Evolutionary conservation across 768 basidiomycete species (phyloP).

Genomic region (Lyophyllum shimeji): DNA sequence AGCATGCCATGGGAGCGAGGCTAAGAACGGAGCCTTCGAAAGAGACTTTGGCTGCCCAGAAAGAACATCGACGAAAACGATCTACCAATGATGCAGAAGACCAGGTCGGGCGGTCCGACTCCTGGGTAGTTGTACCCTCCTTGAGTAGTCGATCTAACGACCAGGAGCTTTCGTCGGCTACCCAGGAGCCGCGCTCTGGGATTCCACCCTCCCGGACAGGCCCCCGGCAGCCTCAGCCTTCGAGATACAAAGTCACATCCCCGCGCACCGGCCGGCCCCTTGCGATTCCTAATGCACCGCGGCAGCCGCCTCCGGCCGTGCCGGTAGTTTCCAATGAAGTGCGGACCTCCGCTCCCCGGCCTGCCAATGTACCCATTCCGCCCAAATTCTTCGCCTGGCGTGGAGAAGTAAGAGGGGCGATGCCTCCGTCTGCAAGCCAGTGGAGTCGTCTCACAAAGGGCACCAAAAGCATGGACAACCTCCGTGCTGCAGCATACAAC

Average conservation of each 20-base stretch:
- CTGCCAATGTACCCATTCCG: conserved; percentile 45
- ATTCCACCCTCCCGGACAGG: conserved; percentile 22
- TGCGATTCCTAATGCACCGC: conserved; percentile 36
- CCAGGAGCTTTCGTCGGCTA: conserved; percentile 26
- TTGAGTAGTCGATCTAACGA: conserved; percentile 26
- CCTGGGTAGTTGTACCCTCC: conserved; percentile 29
- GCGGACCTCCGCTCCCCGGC: conserved; percentile 28
- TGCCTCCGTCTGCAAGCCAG: conserved; percentile 29
- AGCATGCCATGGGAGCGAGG: conserved; percentile 23
- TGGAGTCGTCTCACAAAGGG: conserved; percentile 32
- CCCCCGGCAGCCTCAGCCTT: conserved; percentile 26
- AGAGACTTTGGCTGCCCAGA: conserved; percentile 25
- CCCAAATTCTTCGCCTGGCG: conserved; percentile 52
- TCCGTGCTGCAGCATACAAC: conserved; percentile 32
- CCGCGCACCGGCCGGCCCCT: conserved; percentile 30
- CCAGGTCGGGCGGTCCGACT: conserved; percentile 18
- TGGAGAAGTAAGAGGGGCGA: conserved; percentile 38
- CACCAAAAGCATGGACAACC: conserved; percentile 62
- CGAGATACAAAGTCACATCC: conserved; percentile 29
- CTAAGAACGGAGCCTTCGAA: conserved; percentile 30
- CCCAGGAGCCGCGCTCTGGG: conserved; percentile 22
- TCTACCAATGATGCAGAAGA: conserved; percentile 25
- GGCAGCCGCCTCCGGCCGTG: conserved; percentile 36
- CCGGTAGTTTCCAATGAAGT: conserved; percentile 24
- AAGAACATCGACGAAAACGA: conserved; percentile 24